Evolutionary conservation across 129 eudicot genomes (phyloP), one percentile per base, ranked within the genome.

Genomic region (Lactuca saligna): DNA sequence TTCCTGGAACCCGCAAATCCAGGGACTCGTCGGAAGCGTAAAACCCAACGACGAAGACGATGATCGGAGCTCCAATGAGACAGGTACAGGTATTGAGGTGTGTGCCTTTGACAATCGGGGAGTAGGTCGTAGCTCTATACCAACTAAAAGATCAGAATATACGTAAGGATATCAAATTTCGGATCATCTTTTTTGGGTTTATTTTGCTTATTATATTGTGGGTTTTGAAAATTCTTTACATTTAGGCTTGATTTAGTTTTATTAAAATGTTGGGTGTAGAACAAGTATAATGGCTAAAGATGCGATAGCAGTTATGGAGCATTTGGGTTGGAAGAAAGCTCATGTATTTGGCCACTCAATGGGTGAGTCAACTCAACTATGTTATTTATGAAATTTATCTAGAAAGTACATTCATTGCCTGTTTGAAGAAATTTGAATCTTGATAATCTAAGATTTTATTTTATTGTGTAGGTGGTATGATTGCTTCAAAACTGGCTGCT

Each of bases 311-410:
- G 65, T 94, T 34, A 86, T 94, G 93, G 94, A 94, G 58, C 97
- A 94, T 63, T 80, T 94, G 81, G 97, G 93, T 57, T 94, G 99
- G 99, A 66, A 71, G 71, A 87, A 85, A 85, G 99, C 97, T 51
- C 99, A 94, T 84, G 89, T 94, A 16, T 83, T 94, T 66, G 99
- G 99, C 13, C 99, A 94, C 76, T 94, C 99, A 68, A 94, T 94
- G 99, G 99, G 99, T 94, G 74, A 76, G 20, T 37, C n/a, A 42
- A 3, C 48, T 66, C 62, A 10, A 9, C 42, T 54, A 29, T 57
- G 46, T 29, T 51, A 12, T 34, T 62, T 20, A 25, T 25, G 29
- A 25, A 17, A 14, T 35, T 38, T 10, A 49, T 72, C 0, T 20
- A 20, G 4, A n/a, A 11, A 29, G 39, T 39, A 29, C 60, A 68